Conservation (phyloP, 202 grass and related monocot genomes). For the Carex sylvatica region DNA sequence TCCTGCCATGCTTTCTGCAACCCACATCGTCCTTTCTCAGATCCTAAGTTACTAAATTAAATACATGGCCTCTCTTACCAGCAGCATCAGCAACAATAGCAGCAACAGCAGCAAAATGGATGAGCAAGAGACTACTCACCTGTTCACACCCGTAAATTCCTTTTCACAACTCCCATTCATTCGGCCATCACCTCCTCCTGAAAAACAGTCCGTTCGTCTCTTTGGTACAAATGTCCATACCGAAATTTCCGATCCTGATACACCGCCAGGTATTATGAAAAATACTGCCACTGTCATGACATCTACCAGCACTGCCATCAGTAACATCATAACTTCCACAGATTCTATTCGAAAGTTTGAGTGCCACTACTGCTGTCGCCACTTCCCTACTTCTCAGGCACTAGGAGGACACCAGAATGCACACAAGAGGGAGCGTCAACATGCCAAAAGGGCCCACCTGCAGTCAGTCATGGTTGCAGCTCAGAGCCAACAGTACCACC, state of each 20-base stretch:
- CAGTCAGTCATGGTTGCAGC: conserved; percentile 65
- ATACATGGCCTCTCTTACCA: conserved; percentile 23
- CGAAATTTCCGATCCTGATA: conserved; percentile 24
- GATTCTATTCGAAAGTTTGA: conserved; percentile 77
- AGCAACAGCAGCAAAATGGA: conserved; percentile 17
- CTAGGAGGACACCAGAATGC: conserved; percentile 97
- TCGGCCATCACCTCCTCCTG: conserved; percentile 34
- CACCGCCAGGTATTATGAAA: conserved; percentile 20
- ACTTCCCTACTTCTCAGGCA: conserved; percentile 95
- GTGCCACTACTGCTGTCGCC: conserved; percentile 96
- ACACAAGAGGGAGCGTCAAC: conserved; percentile 91
- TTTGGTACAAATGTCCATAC: conserved; percentile 84
- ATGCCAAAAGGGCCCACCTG: conserved; percentile 84
- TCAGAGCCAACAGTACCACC: conserved; percentile 40
- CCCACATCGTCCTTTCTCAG: conserved; percentile 1
- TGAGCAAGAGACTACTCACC: conserved; percentile 40
- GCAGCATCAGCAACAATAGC: background rate
- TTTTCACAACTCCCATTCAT: conserved; percentile 87
- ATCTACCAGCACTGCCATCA: background rate
- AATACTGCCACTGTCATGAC: background rate
- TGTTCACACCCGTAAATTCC: conserved; percentile 60
- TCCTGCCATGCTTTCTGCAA: conserved; percentile 30
- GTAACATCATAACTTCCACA: conserved; percentile 21
- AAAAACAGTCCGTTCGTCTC: conserved; percentile 74
- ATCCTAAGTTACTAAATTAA: conserved; percentile 14